phyloP scores from a whole-genome alignment of 768 basidiomycete genomes.

The Rhodotorula kratochvilovae region DNA sequence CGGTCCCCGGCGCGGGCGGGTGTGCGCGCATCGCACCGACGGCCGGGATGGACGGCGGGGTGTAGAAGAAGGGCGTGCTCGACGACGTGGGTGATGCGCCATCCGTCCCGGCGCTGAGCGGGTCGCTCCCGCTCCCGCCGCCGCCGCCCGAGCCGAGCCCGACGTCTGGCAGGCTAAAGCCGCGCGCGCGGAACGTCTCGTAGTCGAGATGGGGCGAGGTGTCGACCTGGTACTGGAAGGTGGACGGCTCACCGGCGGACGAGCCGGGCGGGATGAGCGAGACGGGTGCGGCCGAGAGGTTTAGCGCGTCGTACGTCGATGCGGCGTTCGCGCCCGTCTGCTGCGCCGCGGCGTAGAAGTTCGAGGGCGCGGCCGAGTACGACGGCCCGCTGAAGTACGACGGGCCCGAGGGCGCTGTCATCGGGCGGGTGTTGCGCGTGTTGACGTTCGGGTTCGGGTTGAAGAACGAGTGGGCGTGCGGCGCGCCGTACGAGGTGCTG shows the following conservation, averaged over 20 bases:
- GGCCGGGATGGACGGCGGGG: conserved; percentile 2
- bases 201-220: not conserved
- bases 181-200: not conserved
- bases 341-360: conserved; percentile 27
- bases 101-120: not conserved
- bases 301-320: not conserved
- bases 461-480: conserved; percentile 17
- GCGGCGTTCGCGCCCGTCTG: not conserved
- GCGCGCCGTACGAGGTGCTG: not conserved
- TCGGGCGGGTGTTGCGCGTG: conserved; percentile 35
- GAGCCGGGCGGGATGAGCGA: not conserved
- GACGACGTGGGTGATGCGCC: not conserved
- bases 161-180: conserved; percentile 19
- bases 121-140: not conserved
- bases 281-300: not conserved
- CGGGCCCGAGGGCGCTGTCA: conserved; percentile 35
- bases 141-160: not conserved
- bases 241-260: not conserved
- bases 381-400: conserved; percentile 9
- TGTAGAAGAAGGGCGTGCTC: conserved; percentile 31
- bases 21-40: not conserved
- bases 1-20: not conserved
- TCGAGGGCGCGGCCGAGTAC: conserved; percentile 19
- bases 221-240: conserved; percentile 26
- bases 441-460: conserved; percentile 35